Evolutionary conservation across 2,329 filamentous ascomycete species (phyloP).

Genomic region (Ophiostoma quercus): DNA sequence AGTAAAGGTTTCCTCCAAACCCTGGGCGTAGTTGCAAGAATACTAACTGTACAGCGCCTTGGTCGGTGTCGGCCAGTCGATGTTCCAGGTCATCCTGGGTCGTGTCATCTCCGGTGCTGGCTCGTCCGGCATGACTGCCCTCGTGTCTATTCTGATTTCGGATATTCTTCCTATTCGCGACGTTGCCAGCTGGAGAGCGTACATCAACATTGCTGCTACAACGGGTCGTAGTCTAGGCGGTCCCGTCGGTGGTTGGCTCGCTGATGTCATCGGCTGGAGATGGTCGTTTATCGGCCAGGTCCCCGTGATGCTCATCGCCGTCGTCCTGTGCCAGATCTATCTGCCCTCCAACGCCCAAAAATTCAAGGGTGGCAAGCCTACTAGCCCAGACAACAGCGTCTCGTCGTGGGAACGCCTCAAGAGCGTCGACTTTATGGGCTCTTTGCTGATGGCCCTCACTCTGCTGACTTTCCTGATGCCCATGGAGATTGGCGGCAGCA

Average conservation of each 20-base stretch:
- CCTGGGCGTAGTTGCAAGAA: neutral
- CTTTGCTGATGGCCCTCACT: constrained; percentile 39
- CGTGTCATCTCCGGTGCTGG: constrained; percentile 49
- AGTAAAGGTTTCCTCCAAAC: constrained; percentile 26
- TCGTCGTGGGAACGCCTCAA: constrained; percentile 36
- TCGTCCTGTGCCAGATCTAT: constrained; percentile 36
- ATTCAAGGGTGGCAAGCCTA: constrained; percentile 25
- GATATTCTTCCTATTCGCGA: constrained; percentile 50
- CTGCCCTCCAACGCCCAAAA: constrained; percentile 33
- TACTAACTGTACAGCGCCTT: constrained; percentile 29
- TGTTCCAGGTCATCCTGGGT: constrained; percentile 47
- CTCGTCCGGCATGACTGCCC: constrained; percentile 45
- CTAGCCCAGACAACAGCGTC: constrained; percentile 25
- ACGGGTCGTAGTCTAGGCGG: constrained; percentile 49
- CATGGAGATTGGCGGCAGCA: constrained; percentile 39
- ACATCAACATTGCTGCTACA: constrained; percentile 49
- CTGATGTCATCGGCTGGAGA: constrained; percentile 61
- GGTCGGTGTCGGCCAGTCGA: constrained; percentile 41
- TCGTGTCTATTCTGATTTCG: constrained; percentile 51
- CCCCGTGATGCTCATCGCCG: constrained; percentile 49
- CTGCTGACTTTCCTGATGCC: constrained; percentile 39
- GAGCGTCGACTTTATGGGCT: constrained; percentile 56
- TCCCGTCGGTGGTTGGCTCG: constrained; percentile 55
- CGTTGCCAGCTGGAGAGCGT: constrained; percentile 50
- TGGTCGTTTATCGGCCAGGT: constrained; percentile 58